phyloP scores from a whole-genome alignment of 768 basidiomycete genomes.

The Grammothele lineata region DNA sequence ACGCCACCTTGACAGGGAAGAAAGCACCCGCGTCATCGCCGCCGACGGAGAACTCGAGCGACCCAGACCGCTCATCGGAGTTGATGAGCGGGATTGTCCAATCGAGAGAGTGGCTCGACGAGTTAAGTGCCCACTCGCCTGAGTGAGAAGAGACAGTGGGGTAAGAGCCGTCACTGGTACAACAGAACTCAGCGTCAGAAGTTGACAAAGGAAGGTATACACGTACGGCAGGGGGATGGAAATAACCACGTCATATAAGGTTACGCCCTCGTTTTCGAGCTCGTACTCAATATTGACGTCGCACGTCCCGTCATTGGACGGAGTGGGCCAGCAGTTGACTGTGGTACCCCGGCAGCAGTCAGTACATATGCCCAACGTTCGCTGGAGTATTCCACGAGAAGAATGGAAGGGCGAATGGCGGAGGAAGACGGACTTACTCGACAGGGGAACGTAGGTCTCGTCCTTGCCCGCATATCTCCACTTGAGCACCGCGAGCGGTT shows the following conservation, averaged over 20 bases:
- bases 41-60: conserved; percentile 85
- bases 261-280: conserved; percentile 79
- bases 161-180: conserved; percentile 67
- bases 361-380: too few species aligned
- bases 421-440: conserved; percentile 54
- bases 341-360: background rate
- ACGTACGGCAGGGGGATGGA: conserved; percentile 92
- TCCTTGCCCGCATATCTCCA: conserved; percentile 92
- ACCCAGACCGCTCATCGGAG: conserved; percentile 64
- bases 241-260: conserved; percentile 81
- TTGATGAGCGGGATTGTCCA: conserved; percentile 79
- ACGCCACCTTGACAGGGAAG: conserved; percentile 88
- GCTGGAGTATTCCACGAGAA: background rate
- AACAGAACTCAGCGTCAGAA: background rate
- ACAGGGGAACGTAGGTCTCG: conserved; percentile 86
- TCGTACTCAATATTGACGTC: conserved; percentile 98
- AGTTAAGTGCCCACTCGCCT: conserved; percentile 81
- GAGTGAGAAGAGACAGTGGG: conserved; percentile 75
- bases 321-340: conserved; percentile 98
- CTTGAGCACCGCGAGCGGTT: conserved; percentile 82
- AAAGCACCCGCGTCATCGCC: conserved; percentile 81
- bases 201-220: background rate
- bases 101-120: conserved; percentile 73
- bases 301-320: conserved; percentile 85
- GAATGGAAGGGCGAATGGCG: background rate